Base-by-base conservation (phyloP, 331 rosid genomes). In the Saraca asoca region DNA sequence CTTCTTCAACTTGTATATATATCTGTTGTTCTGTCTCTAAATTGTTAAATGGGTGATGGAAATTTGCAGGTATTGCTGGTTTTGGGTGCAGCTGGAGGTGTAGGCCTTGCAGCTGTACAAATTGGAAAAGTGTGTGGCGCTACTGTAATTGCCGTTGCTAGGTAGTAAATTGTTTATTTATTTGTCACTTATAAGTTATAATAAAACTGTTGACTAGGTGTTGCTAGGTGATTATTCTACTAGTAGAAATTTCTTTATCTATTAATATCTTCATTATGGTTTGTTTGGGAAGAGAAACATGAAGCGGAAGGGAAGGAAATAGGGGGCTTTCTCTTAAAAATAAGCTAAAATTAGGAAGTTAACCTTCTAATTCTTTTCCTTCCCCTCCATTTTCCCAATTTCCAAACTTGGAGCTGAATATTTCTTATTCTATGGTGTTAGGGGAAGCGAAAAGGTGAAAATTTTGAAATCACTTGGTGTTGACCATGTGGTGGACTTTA, bases 21-120 rank as follows among this genome's bases (percentile, higher is more conserved):
- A 54, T 44, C 9, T 66, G 7, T 64, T 59, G 46, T 60, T 52
- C 10, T 75, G 39, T 67, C 33, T 67, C 14, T 17, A 64, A 9
- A 59, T 63, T 44, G 31, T 76, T 20, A 35, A 65, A 10, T 55
- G 62, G 55, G 58, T 54, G 24, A 17, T 66, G 68, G 52, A 29
- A 43, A 24, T 24, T 62, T 75, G 44, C 63, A 91, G 97, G 97
- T 93, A 14, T 74, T 93, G 81, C 63, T 93, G 79, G 95, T 93
- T 68, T 90, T 93, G 60, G 98, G 96, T 69, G 98, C 97, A 4
- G 97, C 97, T 17, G 97, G 98, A 29, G 98, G 96, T 9, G 98
- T 90, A 34, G 97, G 98, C 48, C 83, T 93, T 72, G 90, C 97
- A 49, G 95, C 98, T 46, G 87, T 93, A 38, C 98, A 93, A 71